Base-by-base conservation (phyloP, 1,284 basidiomycete genomes). In the Uromyces viciae-fabae region DNA sequence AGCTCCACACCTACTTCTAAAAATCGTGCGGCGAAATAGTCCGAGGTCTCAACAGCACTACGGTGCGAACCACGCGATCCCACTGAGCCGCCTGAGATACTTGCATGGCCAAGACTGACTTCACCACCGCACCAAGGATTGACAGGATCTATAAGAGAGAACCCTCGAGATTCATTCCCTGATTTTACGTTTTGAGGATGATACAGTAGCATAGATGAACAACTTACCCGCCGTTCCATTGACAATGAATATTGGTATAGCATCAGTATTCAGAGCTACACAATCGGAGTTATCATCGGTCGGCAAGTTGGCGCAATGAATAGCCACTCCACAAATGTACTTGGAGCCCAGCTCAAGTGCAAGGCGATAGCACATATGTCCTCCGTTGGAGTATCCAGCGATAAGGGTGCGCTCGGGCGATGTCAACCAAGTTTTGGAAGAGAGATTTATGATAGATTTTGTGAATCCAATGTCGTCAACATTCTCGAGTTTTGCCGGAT, bases 381-480 rank as follows among this genome's bases (percentile, higher is more conserved):
- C 75, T 17, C 75, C 75, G 38, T 77, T 77, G 22, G 75, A 77
- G 25, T 77, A 77, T 54, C 75, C 75, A 15, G 42, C 75, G 15
- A 77, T 66, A 31, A 77, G 60, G n/a, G 62, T 77, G 31, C 60
- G 58, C 19, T 77, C 42, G 9, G 60, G 75, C 14, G 28, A 68
- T 28, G 62, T 77, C 31, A 42, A 33, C 75, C 75, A 77, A 68
- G 28, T 43, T 42, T 77, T 68, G 36, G 75, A 33, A 17, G 75
- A 46, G 49, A 46, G 54, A 28, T 77, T 33, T 25, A 77, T 77
- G 64, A 77, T 77, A 38, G 75, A 68, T 49, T 56, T 77, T 3
- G 75, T 77, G 75, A 77, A 77, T n/a, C 62, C 62, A 25, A 77
- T 43, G 19, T 77, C 75, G 49, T 77, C 75, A 40, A 77, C 25